Conservation (phyloP, 192 early-diverging fungal species). For the Gaertneriomyces sp. region DNA sequence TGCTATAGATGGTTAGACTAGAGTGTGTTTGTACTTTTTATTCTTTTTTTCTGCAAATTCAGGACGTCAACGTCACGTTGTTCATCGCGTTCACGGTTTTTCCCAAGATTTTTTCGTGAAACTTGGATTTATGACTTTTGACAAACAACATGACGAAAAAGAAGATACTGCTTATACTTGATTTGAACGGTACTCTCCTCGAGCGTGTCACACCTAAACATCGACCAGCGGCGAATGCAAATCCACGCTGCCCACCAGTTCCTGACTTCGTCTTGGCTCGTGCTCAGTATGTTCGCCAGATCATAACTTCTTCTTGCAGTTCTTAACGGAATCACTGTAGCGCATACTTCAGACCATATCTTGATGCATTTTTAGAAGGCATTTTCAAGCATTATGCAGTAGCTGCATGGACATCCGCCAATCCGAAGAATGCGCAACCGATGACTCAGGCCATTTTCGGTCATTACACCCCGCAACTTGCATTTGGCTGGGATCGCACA, state of each 20-base stretch:
- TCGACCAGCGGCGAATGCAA: conserved; percentile 17
- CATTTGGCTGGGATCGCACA: conserved; percentile 35
- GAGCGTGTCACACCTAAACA: conserved; percentile 30
- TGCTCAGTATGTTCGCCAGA: conserved; percentile 19
- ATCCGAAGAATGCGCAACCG: conserved; percentile 31
- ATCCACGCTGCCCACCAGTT: conserved; percentile 28
- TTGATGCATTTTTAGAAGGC: conserved; percentile 37
- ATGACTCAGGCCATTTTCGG: conserved; percentile 34
- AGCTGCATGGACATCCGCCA: conserved; percentile 45
- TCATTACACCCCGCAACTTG: conserved; percentile 13
- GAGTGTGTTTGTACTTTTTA: no score
- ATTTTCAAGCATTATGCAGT: conserved; percentile 36
- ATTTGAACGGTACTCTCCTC: conserved; percentile 45
- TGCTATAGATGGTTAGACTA: no score
- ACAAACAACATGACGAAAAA: not conserved
- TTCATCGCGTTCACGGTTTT: no score
- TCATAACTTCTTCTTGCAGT: not conserved
- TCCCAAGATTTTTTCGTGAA: no score
- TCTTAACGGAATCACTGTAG: conserved; percentile 9
- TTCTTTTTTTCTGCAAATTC: no score
- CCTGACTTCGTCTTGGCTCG: conserved; percentile 29
- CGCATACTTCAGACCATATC: conserved; percentile 37
- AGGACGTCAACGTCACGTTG: no score
- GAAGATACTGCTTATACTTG: conserved; percentile 36
- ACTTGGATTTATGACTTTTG: not conserved